phyloP scores from a whole-genome alignment of 2,329 filamentous ascomycete species.

The Aspergillus calidoustus region DNA sequence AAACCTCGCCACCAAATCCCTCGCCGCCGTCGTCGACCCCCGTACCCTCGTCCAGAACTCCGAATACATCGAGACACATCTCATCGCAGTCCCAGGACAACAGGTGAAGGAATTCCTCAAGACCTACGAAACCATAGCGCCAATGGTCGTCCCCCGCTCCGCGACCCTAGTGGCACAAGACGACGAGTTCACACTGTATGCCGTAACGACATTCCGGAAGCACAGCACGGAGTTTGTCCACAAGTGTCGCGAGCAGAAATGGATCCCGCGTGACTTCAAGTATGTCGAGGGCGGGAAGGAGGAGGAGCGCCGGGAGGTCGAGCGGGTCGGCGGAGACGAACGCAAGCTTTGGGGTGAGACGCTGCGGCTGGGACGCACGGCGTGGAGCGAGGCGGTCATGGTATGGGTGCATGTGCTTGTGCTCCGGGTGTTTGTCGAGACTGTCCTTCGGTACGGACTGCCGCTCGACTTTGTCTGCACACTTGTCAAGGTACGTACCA shows the following conservation, averaged over 20 bases:
- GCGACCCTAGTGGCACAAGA: conserved; percentile 79
- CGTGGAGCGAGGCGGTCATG: conserved; percentile 95
- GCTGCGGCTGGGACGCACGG: conserved; percentile 81
- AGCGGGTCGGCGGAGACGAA: conserved; percentile 81
- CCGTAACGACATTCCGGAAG: conserved; percentile 94
- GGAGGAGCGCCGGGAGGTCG: conserved; percentile 84
- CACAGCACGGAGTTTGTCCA: conserved; percentile 83
- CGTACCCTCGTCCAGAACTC: conserved; percentile 81
- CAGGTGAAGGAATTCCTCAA: conserved; percentile 86
- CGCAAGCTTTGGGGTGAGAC: conserved; percentile 93
- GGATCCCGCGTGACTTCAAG: conserved; percentile 93
- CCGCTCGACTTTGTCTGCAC: conserved; percentile 88
- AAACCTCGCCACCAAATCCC: conserved; percentile 91
- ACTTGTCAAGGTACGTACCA: conserved; percentile 73
- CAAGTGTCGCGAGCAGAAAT: conserved; percentile 90
- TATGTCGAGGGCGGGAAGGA: conserved; percentile 88
- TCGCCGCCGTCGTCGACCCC: conserved; percentile 86
- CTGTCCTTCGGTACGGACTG: conserved; percentile 92
- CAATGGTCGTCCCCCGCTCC: conserved; percentile 93
- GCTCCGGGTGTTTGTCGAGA: conserved; percentile 93
- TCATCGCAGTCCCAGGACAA: conserved; percentile 82
- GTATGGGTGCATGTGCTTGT: conserved; percentile 92
- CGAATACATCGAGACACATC: conserved; percentile 95
- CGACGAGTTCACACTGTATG: conserved; percentile 85
- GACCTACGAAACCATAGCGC: conserved; percentile 83